A percentile compares a stretch with the other conserved stretches of the same genome.
phyloP scores from a whole-genome alignment of 352 stramenopile species.

The Globisporangium solare region DNA sequence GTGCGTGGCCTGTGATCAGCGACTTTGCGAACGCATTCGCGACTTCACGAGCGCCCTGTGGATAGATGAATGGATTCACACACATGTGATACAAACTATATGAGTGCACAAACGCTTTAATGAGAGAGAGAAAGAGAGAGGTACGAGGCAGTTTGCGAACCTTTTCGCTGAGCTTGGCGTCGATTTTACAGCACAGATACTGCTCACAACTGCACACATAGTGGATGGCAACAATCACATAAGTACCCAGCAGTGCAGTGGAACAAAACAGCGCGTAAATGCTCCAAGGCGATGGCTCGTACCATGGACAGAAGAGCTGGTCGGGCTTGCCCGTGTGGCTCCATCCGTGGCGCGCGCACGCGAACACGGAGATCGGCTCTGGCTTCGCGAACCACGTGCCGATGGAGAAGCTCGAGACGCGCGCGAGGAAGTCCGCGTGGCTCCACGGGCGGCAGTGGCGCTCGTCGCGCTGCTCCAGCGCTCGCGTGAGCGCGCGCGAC shows the following conservation, averaged over 20 bases:
- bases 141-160: constrained; percentile 1
- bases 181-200: constrained; percentile 50
- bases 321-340: constrained; percentile 31
- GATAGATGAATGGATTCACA: neutral
- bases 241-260: neutral
- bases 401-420: constrained; percentile 50
- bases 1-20: constrained; percentile 33
- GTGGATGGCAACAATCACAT: constrained; percentile 14
- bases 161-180: constrained; percentile 36
- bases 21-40: constrained; percentile 32
- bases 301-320: constrained; percentile 42
- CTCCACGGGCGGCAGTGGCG: constrained; percentile 33
- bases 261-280: neutral
- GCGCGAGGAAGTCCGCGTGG: constrained; percentile 39
- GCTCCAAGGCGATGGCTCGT: neutral
- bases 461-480: neutral
- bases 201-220: constrained; percentile 30
- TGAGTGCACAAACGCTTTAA: no score
- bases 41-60: constrained; percentile 28
- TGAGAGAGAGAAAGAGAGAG: constrained; percentile 2
- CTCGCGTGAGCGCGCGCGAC: neutral
- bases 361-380: constrained; percentile 32
- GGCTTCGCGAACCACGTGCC: constrained; percentile 66
- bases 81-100: neutral
- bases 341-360: constrained; percentile 53